These are phyloP conservation scores for Chaetomiaceae sp. DNA, from an alignment of 2,329 filamentous ascomycete genomes.

Conservation along the genomic window DNA sequence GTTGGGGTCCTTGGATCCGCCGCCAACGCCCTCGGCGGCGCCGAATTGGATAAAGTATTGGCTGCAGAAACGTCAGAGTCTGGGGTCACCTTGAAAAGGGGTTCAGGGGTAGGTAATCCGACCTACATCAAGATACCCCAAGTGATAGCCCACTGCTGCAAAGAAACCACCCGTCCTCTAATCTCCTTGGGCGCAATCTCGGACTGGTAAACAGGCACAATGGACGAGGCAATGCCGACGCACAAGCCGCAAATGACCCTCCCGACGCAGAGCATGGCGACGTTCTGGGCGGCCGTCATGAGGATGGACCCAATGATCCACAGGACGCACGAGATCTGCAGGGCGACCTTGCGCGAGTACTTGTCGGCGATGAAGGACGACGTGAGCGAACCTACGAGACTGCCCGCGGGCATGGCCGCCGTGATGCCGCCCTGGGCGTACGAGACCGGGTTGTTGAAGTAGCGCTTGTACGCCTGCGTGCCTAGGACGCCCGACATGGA, in stretches of 20 bases:
- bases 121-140: conserved; percentile 59
- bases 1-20: conserved; percentile 44
- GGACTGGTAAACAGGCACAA: conserved; percentile 66
- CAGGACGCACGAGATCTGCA: conserved; percentile 47
- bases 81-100: too few relatives aligned
- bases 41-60: conserved; percentile 66
- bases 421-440: conserved; percentile 66
- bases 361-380: conserved; percentile 50
- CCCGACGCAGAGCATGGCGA: conserved; percentile 67
- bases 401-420: conserved; percentile 69
- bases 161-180: conserved; percentile 56
- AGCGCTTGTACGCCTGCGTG: conserved; percentile 65
- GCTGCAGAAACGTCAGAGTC: conserved; percentile 3
- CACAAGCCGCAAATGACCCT: conserved; percentile 68
- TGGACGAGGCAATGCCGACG: conserved; percentile 68
- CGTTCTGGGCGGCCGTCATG: conserved; percentile 58
- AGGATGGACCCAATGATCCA: conserved; percentile 52
- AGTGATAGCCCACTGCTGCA: conserved; percentile 68
- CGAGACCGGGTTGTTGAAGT: conserved; percentile 59
- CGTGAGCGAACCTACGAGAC: conserved; percentile 54
- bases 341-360: conserved; percentile 45
- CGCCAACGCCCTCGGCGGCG: conserved; percentile 47
- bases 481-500: conserved; percentile 68
- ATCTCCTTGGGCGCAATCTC: conserved; percentile 59
- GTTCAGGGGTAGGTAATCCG: too few relatives aligned